Conservation (phyloP, 345 rosid genomes). For the Alliaria petiolata region DNA sequence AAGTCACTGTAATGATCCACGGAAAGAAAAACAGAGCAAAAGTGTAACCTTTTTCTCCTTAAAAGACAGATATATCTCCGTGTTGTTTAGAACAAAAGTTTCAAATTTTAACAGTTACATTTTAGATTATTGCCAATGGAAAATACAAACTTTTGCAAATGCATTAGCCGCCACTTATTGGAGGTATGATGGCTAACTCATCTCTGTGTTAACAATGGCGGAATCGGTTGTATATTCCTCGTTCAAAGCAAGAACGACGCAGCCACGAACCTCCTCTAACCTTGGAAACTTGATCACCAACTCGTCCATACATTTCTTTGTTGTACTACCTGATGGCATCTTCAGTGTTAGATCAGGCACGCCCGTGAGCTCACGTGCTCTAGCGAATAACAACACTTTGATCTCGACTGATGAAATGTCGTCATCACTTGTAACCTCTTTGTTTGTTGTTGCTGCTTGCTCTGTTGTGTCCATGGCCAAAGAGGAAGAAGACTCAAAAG, state of each 20-base stretch:
- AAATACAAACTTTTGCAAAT: neutral
- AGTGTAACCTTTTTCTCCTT: neutral
- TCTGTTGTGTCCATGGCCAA: conserved; percentile 14
- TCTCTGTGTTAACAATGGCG: conserved; percentile 60
- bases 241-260: conserved; percentile 76
- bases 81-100: neutral
- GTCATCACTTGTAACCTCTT: conserved; percentile 20
- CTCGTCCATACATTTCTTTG: conserved; percentile 59
- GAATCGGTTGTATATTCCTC: conserved; percentile 67
- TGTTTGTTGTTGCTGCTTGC: neutral
- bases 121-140: neutral
- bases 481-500: neutral
- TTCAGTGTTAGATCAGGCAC: conserved; percentile 46
- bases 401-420: conserved; percentile 38
- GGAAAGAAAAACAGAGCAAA: neutral
- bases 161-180: conserved; percentile 87
- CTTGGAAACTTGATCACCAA: conserved; percentile 57
- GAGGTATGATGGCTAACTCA: conserved; percentile 94
- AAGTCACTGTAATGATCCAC: neutral
- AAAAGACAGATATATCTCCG: neutral
- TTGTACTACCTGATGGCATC: conserved; percentile 61
- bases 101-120: neutral
- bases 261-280: conserved; percentile 60
- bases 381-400: conserved; percentile 79
- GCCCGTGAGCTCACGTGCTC: conserved; percentile 82